Conservation (phyloP, 352 stramenopile genomes). For the Halophytophthora batemanensis region DNA sequence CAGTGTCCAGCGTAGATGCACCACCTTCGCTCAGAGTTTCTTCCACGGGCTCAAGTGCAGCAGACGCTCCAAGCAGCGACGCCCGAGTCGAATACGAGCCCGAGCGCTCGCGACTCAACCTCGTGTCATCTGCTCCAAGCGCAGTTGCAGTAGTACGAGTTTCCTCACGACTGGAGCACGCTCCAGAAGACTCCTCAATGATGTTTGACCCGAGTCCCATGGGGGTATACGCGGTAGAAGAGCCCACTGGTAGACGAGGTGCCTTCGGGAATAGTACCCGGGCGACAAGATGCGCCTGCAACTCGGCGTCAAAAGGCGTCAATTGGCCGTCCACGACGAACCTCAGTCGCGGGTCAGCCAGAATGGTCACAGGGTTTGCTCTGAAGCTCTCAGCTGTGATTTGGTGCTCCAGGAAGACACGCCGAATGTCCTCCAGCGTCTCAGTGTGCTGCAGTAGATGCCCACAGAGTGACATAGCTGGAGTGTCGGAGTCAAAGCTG, state of each 20-base stretch:
- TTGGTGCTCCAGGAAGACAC: conserved; percentile 66
- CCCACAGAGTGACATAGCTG: conserved; percentile 74
- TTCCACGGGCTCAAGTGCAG: conserved; percentile 18
- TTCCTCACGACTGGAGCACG: background rate
- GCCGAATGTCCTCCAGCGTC: conserved; percentile 40
- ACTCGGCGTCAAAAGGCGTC: conserved; percentile 45
- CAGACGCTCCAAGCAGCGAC: background rate
- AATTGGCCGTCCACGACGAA: conserved; percentile 67
- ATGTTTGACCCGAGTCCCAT: background rate
- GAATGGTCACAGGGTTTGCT: conserved; percentile 31
- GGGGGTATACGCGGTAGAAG: conserved; percentile 1
- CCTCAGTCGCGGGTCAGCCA: conserved; percentile 52
- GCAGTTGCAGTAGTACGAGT: background rate
- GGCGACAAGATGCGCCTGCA: conserved; percentile 63
- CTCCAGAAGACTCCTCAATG: background rate
- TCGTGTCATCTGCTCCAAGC: background rate
- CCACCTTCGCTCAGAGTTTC: conserved; percentile 32
- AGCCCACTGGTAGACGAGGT: conserved; percentile 27
- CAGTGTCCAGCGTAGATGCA: conserved; percentile 33
- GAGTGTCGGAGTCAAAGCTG: conserved; percentile 13
- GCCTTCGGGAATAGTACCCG: conserved; percentile 69
- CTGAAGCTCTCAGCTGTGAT: conserved; percentile 67
- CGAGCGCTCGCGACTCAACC: background rate
- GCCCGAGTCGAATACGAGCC: conserved; percentile 2
- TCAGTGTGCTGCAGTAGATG: conserved; percentile 45